Base-by-base conservation (phyloP, 2,329 filamentous ascomycete genomes). In the Aspergillus pseudoglaucus region DNA sequence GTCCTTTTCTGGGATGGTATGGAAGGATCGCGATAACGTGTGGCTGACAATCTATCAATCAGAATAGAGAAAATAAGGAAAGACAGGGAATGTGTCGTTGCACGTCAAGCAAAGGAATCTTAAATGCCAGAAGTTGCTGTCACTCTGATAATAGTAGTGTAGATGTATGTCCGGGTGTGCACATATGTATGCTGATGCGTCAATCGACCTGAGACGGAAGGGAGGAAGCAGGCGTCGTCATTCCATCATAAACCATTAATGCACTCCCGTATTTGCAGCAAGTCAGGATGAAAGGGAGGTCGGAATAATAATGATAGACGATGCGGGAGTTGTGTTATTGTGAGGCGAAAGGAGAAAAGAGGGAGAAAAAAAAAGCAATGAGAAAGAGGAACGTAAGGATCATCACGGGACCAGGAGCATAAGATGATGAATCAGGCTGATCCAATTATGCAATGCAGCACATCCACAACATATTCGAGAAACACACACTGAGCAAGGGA, bases 371-470 rank as follows among this genome's bases (percentile, higher is more conserved):
- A 25, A 17, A 35, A 35, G 33, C 33, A 35, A 35, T n/a, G 25
- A 35, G 33, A 17, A 44, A 39, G 6, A 20, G 14, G 42, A 44
- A 42, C 38, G 37, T 41, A 42, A 20, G 30, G 17, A 32, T 46
- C 37, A 23, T 48, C 32, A 45, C 32, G 32, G 42, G 35, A 46
- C 41, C 46, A 51, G 17, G 55, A 54, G 22, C 53, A 48, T 46
- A 53, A 59, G 32, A 48, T 54, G 37, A 39, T 20, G 15, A 39
- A 20, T 39, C 37, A 37, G 33, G 17, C n/a, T 37, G n/a, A 37
- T 37, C 25, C 25, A 30, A 30, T 30, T 37, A 18, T 37, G 33
- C 17, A n/a, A n/a, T n/a, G n/a, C n/a, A n/a, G n/a, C n/a, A n/a
- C n/a, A n/a, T n/a, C n/a, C n/a, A n/a, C n/a, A n/a, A n/a, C n/a